Evolutionary conservation across 768 basidiomycete species (phyloP).

Genomic region (Xerocomellus intermedius): DNA sequence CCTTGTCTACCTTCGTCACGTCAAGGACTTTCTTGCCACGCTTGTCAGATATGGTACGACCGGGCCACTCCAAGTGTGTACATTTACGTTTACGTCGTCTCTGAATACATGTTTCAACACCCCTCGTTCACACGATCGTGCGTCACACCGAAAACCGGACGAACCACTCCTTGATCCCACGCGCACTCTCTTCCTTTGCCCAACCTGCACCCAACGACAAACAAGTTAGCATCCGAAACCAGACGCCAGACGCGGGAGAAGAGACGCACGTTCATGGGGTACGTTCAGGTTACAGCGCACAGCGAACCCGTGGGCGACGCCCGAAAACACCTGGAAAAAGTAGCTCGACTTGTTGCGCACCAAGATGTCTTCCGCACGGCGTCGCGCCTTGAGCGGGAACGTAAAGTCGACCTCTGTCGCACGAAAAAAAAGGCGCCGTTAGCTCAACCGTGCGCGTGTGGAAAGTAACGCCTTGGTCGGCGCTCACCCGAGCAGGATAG

Average conservation of each 20-base stretch:
- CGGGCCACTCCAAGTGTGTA: too few relatives aligned
- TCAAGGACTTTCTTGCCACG: too few relatives aligned
- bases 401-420: conserved; percentile 47
- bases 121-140: too few relatives aligned
- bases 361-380: conserved; percentile 55
- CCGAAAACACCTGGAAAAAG: conserved; percentile 54
- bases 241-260: too few relatives aligned
- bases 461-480: too few relatives aligned
- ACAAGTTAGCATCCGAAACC: neutral
- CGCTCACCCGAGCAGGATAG: conserved; percentile 24
- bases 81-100: too few relatives aligned
- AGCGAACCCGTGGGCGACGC: conserved; percentile 31
- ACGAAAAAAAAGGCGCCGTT: neutral
- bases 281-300: conserved; percentile 14
- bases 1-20: too few relatives aligned
- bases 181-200: conserved; percentile 58
- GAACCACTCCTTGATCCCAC: conserved; percentile 49
- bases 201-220: conserved; percentile 38
- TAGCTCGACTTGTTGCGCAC: conserved; percentile 47
- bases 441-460: neutral
- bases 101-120: too few relatives aligned
- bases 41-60: too few relatives aligned
- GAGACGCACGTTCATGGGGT: conserved; percentile 19
- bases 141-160: conserved; percentile 33
- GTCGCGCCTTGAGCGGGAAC: conserved; percentile 48